Percentiles rank a stretch among this genome's conserved stretches.
These are phyloP conservation scores for Bipolaris cookei DNA, from an alignment of 2,329 filamentous ascomycete genomes.

Conservation along the genomic window DNA sequence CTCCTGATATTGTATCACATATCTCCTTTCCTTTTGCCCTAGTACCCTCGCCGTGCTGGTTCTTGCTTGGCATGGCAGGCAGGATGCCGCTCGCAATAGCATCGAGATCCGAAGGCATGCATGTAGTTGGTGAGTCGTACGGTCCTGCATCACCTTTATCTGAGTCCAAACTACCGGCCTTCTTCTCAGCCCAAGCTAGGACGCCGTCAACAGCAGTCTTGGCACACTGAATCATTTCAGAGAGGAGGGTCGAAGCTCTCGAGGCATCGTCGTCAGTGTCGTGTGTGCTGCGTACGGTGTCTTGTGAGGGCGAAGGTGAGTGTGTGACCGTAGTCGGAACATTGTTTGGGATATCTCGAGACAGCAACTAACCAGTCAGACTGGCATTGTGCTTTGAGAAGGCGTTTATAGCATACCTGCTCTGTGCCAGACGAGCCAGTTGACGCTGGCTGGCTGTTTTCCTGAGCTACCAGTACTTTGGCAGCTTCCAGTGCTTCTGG, in stretches of 20 bases:
- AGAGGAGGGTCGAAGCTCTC: constrained; percentile 25
- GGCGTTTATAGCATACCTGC: neutral
- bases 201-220: constrained; percentile 29
- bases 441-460: neutral
- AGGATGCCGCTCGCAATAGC: constrained; percentile 40
- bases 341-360: neutral
- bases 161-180: constrained; percentile 29
- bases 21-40: neutral
- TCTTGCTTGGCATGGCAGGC: constrained; percentile 25
- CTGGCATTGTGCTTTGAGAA: neutral
- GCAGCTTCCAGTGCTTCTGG: constrained; percentile 26
- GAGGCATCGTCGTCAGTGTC: constrained; percentile 16
- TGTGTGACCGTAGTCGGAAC: neutral
- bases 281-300: constrained; percentile 14
- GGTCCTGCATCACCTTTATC: constrained; percentile 38
- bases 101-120: constrained; percentile 44
- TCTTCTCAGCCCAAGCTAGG: constrained; percentile 38
- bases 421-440: neutral
- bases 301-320: constrained; percentile 17
- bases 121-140: constrained; percentile 41
- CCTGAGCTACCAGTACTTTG: neutral
- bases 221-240: constrained; percentile 25
- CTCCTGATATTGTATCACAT: neutral
- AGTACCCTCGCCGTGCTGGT: neutral
- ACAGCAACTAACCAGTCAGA: neutral